Base-by-base conservation (phyloP, 352 stramenopile species). In the Phytophthora melonis region DNA sequence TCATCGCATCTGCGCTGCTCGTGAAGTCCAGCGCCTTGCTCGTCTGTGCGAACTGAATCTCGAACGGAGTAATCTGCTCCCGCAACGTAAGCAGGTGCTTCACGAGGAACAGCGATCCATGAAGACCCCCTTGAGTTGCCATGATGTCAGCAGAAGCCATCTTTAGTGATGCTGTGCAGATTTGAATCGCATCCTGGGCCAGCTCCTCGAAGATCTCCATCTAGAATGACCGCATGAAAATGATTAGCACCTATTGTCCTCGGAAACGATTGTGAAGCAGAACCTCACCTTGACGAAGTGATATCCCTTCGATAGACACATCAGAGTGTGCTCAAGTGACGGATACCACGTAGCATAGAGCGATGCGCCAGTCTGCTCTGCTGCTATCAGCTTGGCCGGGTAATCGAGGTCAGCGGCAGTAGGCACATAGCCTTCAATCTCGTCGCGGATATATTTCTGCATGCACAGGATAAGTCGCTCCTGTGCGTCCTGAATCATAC, bases 151-250 rank as follows among this genome's bases (percentile, higher is more conserved):
- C 84, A 0, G 87, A 86, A 25, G 87, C 89, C 80, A 92, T 92
- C 63, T 92, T 91, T 27, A 96, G 75, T 7, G 89, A 92, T 34
- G 77, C 85, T 0, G 88, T 91, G 58, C 88, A 96, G 32, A 94
- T 88, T 25, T 89, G 84, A 53, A 96, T 94, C 10, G 88, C 89
- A 23, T 96, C 89, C 66, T 95, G 89, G 1, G 89, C 89, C 27
- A 96, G 73, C 27, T 95, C 88, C 66, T 94, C 87, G 39, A 96
- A 96, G 54, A 96, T 94, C 58, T 94, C 83, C 77, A 90, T 92
- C 87, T 92, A 68, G 41, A 16, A n/a, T 16, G 11, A 34, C 36
- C 36, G 14, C 36, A 16, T 43, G 36, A 6, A 16, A 43, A 13
- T 43, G 36, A 5, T 43, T 43, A 43, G 36, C 3, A 5, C 11